Evolutionary conservation across 768 basidiomycete genomes (phyloP), one percentile per base, ranked within the genome.

Genomic region (Russula lepida): DNA sequence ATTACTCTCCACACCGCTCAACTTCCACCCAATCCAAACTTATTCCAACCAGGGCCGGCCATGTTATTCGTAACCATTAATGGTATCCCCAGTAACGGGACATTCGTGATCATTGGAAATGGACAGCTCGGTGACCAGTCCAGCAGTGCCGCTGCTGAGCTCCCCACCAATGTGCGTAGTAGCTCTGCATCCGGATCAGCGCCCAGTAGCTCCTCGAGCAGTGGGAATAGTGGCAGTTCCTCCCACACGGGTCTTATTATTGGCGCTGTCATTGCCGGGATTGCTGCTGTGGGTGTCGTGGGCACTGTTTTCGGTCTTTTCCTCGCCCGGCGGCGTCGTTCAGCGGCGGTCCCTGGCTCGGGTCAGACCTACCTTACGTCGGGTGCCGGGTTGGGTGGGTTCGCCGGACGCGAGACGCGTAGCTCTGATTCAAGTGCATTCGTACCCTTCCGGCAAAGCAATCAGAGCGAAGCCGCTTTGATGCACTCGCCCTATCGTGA

Each of bases 41-140:
- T 98, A 68, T 81, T 97, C 77, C 86, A 88, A 68, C 95, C 95
- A 5, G 95, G 95, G 6, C 94, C 95, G 8, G 88, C 82, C 0
- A 76, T 94, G 64, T 62, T 95, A 62, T 97, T 84, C 68, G 88
- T 95, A 60, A 87, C 84, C 37, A 81, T 98, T 63, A 79, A 86
- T 64, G 93, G 92, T 43, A 82, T 97, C 13, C 95, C 94, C 2
- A 86, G 84, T 55, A 86, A 85, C 62, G 94, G 88, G 2, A 81
- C 83, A 12, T 81, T 80, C 71, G 79, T 95, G 57, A 89, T 84
- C 59, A 78, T 93, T 27, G 95, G 95, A 4, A 85, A 77, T 58
- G 94, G 95, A 1, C 71, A 82, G 56, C 78, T 95, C n/a, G 90
- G 84, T 52, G 73, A 72, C 1, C 95, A 97, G 70, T 79, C 87